A percentile compares a stretch with the other conserved stretches of the same genome.
Evolutionary conservation across 129 eudicot genomes (phyloP).

Genomic region (Helianthus tuberosus): DNA sequence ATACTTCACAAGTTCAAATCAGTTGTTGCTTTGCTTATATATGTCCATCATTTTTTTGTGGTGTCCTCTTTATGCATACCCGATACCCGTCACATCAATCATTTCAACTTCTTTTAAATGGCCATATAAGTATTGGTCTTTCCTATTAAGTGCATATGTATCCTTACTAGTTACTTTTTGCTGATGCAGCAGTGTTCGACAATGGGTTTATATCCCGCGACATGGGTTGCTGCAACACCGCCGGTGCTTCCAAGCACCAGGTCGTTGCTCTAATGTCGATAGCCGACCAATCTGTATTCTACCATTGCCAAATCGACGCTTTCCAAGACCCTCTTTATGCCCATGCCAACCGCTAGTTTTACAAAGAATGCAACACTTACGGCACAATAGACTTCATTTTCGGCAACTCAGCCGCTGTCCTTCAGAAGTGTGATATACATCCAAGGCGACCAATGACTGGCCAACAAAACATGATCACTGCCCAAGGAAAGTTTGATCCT

Average conservation of each 20-base stretch:
- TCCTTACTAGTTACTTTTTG: background rate
- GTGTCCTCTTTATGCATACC: no score
- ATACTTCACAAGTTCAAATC: no score
- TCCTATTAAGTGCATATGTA: no score
- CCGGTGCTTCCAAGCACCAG: conserved; percentile 28
- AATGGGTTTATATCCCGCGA: conserved; percentile 26
- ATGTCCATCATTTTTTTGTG: no score
- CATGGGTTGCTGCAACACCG: conserved; percentile 31
- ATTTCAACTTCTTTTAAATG: no score
- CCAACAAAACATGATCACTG: conserved; percentile 26
- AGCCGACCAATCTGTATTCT: conserved; percentile 20
- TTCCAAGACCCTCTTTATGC: conserved; percentile 32
- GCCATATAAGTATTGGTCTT: no score
- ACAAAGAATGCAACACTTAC: conserved; percentile 26
- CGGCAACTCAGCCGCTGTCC: conserved; percentile 22
- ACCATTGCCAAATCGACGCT: conserved; percentile 20
- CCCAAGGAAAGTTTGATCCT: conserved; percentile 30
- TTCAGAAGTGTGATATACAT: conserved; percentile 23
- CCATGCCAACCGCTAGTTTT: conserved; percentile 29
- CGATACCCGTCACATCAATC: no score
- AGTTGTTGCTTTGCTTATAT: no score
- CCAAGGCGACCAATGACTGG: conserved; percentile 26
- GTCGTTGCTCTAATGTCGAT: conserved; percentile 26
- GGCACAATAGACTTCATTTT: conserved; percentile 32
- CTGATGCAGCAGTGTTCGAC: conserved; percentile 24